Evolutionary conservation across 441 rosid species (phyloP).

Genomic region (Cnidoscolus chayamansa): DNA sequence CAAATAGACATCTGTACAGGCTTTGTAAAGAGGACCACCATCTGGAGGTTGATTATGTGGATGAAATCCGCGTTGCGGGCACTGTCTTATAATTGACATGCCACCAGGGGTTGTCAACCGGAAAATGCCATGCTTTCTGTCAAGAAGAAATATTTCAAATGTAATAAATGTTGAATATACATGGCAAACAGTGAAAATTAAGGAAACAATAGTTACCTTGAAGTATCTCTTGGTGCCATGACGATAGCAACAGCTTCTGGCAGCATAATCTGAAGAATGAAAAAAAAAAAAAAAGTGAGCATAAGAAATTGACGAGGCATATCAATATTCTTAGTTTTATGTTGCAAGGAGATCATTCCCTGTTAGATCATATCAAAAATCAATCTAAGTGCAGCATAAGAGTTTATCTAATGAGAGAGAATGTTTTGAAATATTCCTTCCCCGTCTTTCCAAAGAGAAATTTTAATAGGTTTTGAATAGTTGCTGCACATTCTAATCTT

Average conservation of each 20-base stretch:
- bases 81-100: conserved; percentile 80
- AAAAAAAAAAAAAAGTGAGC: neutral
- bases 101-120: conserved; percentile 93
- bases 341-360: neutral
- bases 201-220: conserved; percentile 42
- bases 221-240: conserved; percentile 86
- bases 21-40: conserved; percentile 79
- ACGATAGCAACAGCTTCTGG: conserved; percentile 97
- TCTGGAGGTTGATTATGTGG: conserved; percentile 69
- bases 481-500: neutral
- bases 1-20: conserved; percentile 88
- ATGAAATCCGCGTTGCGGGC: conserved; percentile 89
- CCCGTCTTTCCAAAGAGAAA: neutral
- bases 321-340: neutral
- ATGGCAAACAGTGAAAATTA: neutral
- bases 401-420: neutral
- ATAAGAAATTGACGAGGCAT: neutral
- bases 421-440: neutral
- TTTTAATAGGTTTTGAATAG: neutral
- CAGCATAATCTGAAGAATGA: conserved; percentile 69
- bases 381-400: neutral
- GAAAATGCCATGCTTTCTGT: conserved; percentile 87
- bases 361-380: neutral
- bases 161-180: neutral
- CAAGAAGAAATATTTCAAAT: neutral